Percentiles rank a stretch among this genome's conserved stretches.
These are phyloP conservation scores for Puccinia hordei DNA, from an alignment of 1,284 basidiomycete species.

Conservation along the genomic window DNA sequence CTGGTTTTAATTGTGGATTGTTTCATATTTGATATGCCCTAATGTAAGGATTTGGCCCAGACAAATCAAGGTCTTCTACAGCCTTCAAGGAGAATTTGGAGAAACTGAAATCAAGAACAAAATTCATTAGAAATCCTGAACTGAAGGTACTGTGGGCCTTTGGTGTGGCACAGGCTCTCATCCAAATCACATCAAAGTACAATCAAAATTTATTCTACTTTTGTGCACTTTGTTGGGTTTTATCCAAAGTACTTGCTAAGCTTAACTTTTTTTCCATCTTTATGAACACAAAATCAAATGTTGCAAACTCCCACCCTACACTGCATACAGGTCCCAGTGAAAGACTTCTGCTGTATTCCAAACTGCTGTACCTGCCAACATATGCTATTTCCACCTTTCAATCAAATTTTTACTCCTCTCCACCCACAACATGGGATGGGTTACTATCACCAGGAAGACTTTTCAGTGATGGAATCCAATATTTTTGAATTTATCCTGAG, in stretches of 20 bases:
- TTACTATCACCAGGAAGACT: background rate
- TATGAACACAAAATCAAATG: background rate
- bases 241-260: background rate
- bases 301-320: background rate
- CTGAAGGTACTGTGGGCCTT: background rate
- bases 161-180: background rate
- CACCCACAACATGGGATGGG: background rate
- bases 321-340: background rate
- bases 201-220: background rate
- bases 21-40: too few species aligned
- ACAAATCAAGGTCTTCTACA: background rate
- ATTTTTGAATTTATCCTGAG: background rate
- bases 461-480: conserved; percentile 1
- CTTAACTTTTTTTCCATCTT: background rate
- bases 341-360: background rate
- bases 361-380: background rate
- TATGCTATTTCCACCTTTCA: conserved; percentile 6
- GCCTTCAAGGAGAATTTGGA: background rate
- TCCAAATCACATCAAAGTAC: background rate
- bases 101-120: background rate
- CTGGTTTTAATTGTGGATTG: too few species aligned
- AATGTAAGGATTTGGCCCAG: background rate
- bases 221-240: background rate
- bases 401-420: background rate
- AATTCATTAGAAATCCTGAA: background rate